Percentiles rank a stretch among this genome's conserved stretches.
Conservation (phyloP, 352 stramenopile genomes). For the Phytophthora niederhauseri region DNA sequence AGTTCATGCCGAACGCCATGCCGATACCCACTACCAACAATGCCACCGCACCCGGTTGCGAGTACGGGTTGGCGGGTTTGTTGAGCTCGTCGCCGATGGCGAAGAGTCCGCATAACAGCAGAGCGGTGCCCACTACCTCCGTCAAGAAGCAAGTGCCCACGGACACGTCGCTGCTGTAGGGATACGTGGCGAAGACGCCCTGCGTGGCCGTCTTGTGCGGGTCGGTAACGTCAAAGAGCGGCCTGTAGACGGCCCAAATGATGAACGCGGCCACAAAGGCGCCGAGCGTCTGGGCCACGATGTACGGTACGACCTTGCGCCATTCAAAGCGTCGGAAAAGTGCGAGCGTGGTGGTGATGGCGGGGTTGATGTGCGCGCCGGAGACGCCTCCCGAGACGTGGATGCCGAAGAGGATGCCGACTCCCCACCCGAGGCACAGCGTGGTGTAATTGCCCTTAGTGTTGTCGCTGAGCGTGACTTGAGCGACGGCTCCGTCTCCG, state of each 20-base stretch:
- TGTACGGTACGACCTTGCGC: slow-evolving; percentile 48
- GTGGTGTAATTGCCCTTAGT: slow-evolving; percentile 61
- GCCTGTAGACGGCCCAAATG: slow-evolving; percentile 61
- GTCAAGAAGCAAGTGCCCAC: slow-evolving; percentile 48
- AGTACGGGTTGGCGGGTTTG: slow-evolving; percentile 42
- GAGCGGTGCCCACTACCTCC: slow-evolving; percentile 51
- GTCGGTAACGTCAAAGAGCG: slow-evolving; percentile 49
- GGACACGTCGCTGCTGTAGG: slow-evolving; percentile 24
- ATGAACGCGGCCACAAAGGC: slow-evolving; percentile 50
- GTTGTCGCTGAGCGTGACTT: slow-evolving; percentile 53
- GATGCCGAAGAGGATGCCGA: slow-evolving; percentile 67
- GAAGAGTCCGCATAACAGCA: slow-evolving; percentile 55
- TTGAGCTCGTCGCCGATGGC: slow-evolving; percentile 52
- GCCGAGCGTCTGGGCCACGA: slow-evolving; percentile 46
- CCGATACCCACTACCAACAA: slow-evolving; percentile 54
- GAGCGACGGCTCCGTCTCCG: slow-evolving; percentile 63
- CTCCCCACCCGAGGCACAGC: slow-evolving; percentile 49
- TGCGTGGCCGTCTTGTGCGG: slow-evolving; percentile 39
- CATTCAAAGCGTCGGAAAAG: slow-evolving; percentile 54
- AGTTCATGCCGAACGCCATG: slow-evolving; percentile 71
- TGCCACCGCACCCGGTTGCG: slow-evolving; percentile 39
- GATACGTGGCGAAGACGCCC: slow-evolving; percentile 50
- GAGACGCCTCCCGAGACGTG: slow-evolving; percentile 56
- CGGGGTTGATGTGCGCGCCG: slow-evolving; percentile 64
- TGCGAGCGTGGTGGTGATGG: slow-evolving; percentile 57